Evolutionary conservation across 257 asterid species (phyloP).

Genomic region (Solanum appendiculatum): DNA sequence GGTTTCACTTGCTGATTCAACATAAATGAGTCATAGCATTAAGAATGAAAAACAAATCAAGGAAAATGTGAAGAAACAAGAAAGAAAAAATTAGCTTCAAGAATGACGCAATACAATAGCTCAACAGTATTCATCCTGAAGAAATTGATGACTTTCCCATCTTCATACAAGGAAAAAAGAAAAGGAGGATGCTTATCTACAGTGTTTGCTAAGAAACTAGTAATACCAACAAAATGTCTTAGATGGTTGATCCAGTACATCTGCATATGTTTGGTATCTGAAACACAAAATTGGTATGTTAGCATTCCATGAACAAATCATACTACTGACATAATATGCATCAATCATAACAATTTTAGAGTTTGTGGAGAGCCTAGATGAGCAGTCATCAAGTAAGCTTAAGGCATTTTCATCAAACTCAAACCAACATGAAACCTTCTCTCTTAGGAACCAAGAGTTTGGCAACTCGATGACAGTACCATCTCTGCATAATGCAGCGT

Average conservation of each 20-base stretch:
- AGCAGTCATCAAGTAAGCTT: neutral
- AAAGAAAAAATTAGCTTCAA: neutral
- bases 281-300: neutral
- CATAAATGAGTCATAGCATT: neutral
- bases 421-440: neutral
- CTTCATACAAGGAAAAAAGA: neutral
- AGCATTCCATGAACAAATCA: neutral
- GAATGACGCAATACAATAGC: neutral
- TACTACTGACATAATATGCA: neutral
- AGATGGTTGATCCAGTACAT: neutral
- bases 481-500: neutral
- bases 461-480: neutral
- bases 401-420: neutral
- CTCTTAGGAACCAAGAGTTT: neutral
- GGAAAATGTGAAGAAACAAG: neutral
- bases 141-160: neutral
- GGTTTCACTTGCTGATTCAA: neutral
- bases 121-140: neutral
- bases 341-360: neutral
- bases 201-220: neutral
- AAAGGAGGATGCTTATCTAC: neutral
- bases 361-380: neutral
- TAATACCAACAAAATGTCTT: neutral
- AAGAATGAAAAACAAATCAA: neutral
- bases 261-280: neutral